Evolutionary conservation across 495 filamentous ascomycete species (phyloP).

Genomic region (Pyronema omphalodes): DNA sequence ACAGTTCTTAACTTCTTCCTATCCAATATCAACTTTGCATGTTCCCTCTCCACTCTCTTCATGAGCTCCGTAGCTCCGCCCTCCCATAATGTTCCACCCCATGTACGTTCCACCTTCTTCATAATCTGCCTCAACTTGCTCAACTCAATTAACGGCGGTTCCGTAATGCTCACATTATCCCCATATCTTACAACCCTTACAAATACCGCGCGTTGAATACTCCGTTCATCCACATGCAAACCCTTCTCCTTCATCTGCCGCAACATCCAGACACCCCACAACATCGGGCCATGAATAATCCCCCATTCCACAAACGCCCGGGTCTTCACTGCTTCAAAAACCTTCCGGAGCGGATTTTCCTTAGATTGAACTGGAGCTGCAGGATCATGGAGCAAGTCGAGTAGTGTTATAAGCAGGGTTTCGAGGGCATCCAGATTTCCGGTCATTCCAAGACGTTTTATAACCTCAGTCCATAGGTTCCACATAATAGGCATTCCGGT

Average conservation of each 20-base stretch:
- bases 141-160: too few relatives aligned
- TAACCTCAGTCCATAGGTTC: slow-evolving; percentile 14
- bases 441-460: slow-evolving; percentile 18
- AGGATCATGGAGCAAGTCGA: slow-evolving; percentile 10
- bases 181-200: slow-evolving; percentile 6
- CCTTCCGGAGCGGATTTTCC: slow-evolving; percentile 12
- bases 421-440: slow-evolving; percentile 12
- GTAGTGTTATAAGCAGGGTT: slow-evolving; percentile 7
- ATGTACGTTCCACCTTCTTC: slow-evolving; percentile 8
- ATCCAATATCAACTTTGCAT: neutral
- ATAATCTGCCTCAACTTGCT: slow-evolving; percentile 2
- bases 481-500: slow-evolving; percentile 9
- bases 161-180: neutral
- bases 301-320: slow-evolving; percentile 17
- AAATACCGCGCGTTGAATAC: slow-evolving; percentile 10
- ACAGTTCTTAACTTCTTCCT: neutral
- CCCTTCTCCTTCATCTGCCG: slow-evolving; percentile 2
- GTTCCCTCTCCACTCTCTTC: neutral
- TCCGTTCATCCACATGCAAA: slow-evolving; percentile 11
- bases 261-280: slow-evolving; percentile 17
- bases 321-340: slow-evolving; percentile 10
- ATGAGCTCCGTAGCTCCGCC: neutral
- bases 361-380: slow-evolving; percentile 1
- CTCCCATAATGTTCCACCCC: slow-evolving; percentile 6
- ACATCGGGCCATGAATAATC: slow-evolving; percentile 8